Conservation (phyloP, 2,329 filamentous ascomycete species). For the Fusarium marasasianum region DNA sequence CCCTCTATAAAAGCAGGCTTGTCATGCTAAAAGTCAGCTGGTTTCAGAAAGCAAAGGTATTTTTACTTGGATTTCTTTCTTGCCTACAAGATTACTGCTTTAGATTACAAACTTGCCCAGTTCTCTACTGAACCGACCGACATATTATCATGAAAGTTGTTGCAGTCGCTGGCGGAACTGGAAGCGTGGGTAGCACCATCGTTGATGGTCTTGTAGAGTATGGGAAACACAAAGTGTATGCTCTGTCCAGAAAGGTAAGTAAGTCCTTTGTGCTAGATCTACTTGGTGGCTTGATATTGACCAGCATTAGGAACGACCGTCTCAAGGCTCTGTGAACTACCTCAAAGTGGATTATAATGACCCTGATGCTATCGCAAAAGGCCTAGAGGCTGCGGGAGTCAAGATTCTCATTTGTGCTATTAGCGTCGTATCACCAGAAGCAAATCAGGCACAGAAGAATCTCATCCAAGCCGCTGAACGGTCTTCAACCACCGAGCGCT, state of each 20-base stretch:
- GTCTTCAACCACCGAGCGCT: conserved; percentile 12
- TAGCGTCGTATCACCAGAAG: conserved; percentile 18
- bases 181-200: conserved; percentile 28
- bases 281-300: not conserved
- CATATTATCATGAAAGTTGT: conserved; percentile 15
- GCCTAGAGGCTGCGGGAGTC: conserved; percentile 5
- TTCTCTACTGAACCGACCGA: accelerated
- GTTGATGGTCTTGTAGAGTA: conserved; percentile 29
- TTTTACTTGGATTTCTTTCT: no score
- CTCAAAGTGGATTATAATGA: conserved; percentile 26
- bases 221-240: conserved; percentile 26
- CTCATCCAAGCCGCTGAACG: conserved; percentile 25
- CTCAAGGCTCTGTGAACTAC: not conserved
- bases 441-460: conserved; percentile 30
- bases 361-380: not conserved
- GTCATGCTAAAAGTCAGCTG: not conserved
- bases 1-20: not conserved
- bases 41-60: accelerated
- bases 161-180: conserved; percentile 33
- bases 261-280: accelerated
- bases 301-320: not conserved
- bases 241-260: conserved; percentile 17
- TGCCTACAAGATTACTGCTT: no score
- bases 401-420: conserved; percentile 35
- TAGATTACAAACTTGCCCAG: accelerated